These are phyloP conservation scores for Trichoderma pleuroti DNA, from an alignment of 2,329 filamentous ascomycete genomes.

Conservation along the genomic window DNA sequence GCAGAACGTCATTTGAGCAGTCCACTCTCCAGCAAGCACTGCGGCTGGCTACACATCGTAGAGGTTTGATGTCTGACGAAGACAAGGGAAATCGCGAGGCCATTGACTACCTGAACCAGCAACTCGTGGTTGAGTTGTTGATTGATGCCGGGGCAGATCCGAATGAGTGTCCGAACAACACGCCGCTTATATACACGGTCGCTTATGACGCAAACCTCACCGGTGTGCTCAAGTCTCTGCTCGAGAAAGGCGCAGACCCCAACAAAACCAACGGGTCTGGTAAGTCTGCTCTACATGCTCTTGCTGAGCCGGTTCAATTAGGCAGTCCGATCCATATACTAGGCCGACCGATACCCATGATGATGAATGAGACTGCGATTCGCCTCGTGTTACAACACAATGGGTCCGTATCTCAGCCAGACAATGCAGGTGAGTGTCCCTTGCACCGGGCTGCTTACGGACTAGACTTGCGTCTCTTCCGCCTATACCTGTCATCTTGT, in stretches of 20 bases:
- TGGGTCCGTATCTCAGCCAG: conserved; percentile 20
- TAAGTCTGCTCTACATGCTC: conserved; percentile 25
- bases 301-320: conserved; percentile 18
- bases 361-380: conserved; percentile 21
- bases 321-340: not conserved
- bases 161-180: conserved; percentile 1
- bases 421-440: conserved; percentile 26
- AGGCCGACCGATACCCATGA: not conserved
- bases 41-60: not conserved
- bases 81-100: not conserved
- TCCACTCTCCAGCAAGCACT: conserved; percentile 5
- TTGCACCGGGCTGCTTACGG: conserved; percentile 24
- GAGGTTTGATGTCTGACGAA: not conserved
- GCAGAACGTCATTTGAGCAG: conserved; percentile 4
- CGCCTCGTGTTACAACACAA: conserved; percentile 24
- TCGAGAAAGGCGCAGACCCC: conserved; percentile 28
- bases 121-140: conserved; percentile 22
- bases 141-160: conserved; percentile 25
- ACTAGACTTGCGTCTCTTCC: conserved; percentile 20
- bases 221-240: conserved; percentile 24
- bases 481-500: conserved; percentile 22
- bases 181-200: conserved; percentile 11
- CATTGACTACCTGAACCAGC: conserved; percentile 22
- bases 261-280: conserved; percentile 19
- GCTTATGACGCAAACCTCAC: conserved; percentile 16